Conservation (phyloP, 352 stramenopile species). For the Albugo candida region DNA sequence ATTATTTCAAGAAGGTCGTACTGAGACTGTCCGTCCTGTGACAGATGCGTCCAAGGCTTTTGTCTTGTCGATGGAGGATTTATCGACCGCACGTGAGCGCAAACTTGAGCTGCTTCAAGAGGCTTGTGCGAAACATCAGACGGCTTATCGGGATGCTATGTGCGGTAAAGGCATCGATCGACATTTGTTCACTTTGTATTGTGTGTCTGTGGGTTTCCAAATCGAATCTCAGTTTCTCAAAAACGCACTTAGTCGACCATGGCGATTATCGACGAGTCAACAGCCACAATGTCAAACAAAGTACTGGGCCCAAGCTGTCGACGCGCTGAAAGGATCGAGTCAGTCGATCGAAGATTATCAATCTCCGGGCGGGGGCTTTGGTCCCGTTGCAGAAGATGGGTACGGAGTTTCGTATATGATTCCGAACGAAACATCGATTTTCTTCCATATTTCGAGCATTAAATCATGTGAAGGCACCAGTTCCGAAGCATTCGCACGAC, state of each 20-base stretch:
- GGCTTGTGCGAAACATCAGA: conserved; percentile 79
- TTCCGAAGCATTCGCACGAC: conserved; percentile 58
- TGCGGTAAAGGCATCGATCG: conserved; percentile 85
- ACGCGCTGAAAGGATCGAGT: conserved; percentile 30
- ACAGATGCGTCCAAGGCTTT: conserved; percentile 82
- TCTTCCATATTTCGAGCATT: conserved; percentile 84
- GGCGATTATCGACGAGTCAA: conserved; percentile 77
- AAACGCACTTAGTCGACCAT: conserved; percentile 61
- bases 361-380: conserved; percentile 76
- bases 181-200: conserved; percentile 92
- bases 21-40: conserved; percentile 82
- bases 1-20: conserved; percentile 90
- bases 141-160: conserved; percentile 82
- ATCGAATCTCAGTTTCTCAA: conserved; percentile 81
- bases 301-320: conserved; percentile 55
- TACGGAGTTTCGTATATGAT: conserved; percentile 87
- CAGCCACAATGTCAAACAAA: conserved; percentile 79
- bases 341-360: conserved; percentile 33
- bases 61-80: conserved; percentile 67
- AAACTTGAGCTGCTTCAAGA: conserved; percentile 72
- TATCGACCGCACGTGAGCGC: conserved; percentile 41
- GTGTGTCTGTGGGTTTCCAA: conserved; percentile 67
- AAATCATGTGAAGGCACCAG: conserved; percentile 46
- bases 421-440: conserved; percentile 68
- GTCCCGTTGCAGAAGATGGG: conserved; percentile 74